Percentiles rank a stretch among this genome's conserved stretches.
phyloP scores from a whole-genome alignment of 768 basidiomycete genomes.

The Tulasnella sp. region DNA sequence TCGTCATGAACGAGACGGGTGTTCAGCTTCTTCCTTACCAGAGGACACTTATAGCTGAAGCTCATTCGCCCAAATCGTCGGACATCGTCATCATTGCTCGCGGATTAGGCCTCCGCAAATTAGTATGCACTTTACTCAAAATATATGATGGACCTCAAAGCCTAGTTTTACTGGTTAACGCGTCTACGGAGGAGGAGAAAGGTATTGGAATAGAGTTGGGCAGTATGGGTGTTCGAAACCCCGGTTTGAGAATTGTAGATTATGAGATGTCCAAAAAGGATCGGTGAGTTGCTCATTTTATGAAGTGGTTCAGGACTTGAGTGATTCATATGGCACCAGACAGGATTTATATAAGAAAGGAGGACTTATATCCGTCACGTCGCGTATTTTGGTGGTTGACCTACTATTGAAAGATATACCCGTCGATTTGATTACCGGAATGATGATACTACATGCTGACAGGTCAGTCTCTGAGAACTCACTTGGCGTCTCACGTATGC shows the following conservation, averaged over 20 bases:
- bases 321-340: slow-evolving; percentile 30
- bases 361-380: slow-evolving; percentile 83
- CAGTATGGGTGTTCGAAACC: slow-evolving; percentile 79
- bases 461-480: slow-evolving; percentile 35
- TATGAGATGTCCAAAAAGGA: slow-evolving; percentile 73
- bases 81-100: slow-evolving; percentile 61
- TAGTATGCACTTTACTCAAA: slow-evolving; percentile 78
- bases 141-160: slow-evolving; percentile 81
- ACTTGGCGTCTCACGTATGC: not conserved
- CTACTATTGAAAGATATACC: slow-evolving; percentile 83
- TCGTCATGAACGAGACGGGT: not conserved
- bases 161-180: slow-evolving; percentile 74
- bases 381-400: slow-evolving; percentile 88
- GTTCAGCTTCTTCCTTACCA: slow-evolving; percentile 25
- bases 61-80: slow-evolving; percentile 28
- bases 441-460: slow-evolving; percentile 85
- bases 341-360: slow-evolving; percentile 78
- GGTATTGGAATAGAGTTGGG: slow-evolving; percentile 88
- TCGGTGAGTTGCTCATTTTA: slow-evolving; percentile 37
- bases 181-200: slow-evolving; percentile 69
- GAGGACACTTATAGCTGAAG: slow-evolving; percentile 26
- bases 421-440: slow-evolving; percentile 71
- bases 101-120: slow-evolving; percentile 73
- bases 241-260: slow-evolving; percentile 67
- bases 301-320: not conserved